Evolutionary conservation across 2,329 filamentous ascomycete species (phyloP), one percentile per base, ranked within the genome.

Genomic region (Fusarium foetens): DNA sequence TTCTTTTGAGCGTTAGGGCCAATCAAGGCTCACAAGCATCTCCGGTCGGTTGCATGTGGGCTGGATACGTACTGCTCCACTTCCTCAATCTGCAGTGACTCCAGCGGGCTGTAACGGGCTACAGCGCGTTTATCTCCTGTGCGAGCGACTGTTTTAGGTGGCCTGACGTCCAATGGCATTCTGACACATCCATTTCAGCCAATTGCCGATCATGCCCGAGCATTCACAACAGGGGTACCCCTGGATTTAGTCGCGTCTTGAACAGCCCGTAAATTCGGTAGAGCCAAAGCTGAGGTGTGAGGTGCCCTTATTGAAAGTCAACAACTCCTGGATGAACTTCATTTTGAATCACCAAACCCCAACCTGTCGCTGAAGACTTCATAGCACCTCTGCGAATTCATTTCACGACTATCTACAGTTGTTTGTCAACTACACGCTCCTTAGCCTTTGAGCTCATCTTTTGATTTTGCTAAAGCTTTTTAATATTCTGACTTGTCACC

Each of bases 221-320:
- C 58, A 60, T 68, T 79, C 77, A 78, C 78, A 77, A 81, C 78
- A 79, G 71, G 79, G 71, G 75, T 72, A 66, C 64, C 71, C 71
- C 75, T 74, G 71, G 60, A 57, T 54, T 53, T 68, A 73, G 75
- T 77, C 75, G 75, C 75, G 75, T 77, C 71, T 74, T 77, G 71
- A 35, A 25, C 45, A 58, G 45, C 29, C 46, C 21, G 46, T 33
- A 66, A 73, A 75, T 65, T 72, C 71, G 71, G 73, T 62, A 70
- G 64, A 72, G 65, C 66, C 42, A 67, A 46, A 70, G 60, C 65
- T 63, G 59, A 25, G 51, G 53, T 62, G 35, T 41, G 36, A 58
- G 36, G 64, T 67, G 54, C 65, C 45, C 51, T 58, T 64, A 70
- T 67, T 58, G 61, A 76, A 76, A 77, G 74, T 76, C 75, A 76